phyloP scores from a whole-genome alignment of 2,329 filamentous ascomycete genomes.

The Colletotrichum liriopes region DNA sequence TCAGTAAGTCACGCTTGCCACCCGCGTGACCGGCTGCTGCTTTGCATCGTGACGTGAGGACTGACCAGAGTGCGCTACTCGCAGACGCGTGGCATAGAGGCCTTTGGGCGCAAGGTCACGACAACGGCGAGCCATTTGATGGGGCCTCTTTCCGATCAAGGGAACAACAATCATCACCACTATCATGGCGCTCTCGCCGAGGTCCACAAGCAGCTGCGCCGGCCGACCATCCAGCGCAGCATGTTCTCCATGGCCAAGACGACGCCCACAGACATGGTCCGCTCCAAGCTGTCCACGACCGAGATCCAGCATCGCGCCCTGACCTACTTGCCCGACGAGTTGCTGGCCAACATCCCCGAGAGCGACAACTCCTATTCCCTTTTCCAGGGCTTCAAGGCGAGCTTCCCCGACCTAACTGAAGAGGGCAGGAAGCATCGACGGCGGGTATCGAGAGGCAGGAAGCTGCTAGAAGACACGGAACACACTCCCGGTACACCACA shows the following conservation, averaged over 20 bases:
- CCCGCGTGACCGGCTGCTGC: conserved; percentile 24
- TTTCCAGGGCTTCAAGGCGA: conserved; percentile 97
- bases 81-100: conserved; percentile 89
- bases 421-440: conserved; percentile 80
- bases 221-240: conserved; percentile 87
- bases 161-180: conserved; percentile 66
- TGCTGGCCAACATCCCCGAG: conserved; percentile 91
- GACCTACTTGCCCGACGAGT: conserved; percentile 89
- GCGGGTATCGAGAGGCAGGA: conserved; percentile 81
- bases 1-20: conserved; percentile 50
- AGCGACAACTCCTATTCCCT: conserved; percentile 89
- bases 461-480: conserved; percentile 78
- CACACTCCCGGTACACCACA: conserved; percentile 72
- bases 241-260: conserved; percentile 94
- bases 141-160: conserved; percentile 71
- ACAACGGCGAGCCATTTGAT: conserved; percentile 94
- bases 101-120: conserved; percentile 94
- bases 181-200: conserved; percentile 92
- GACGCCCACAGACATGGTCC: conserved; percentile 93
- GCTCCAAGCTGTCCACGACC: conserved; percentile 88
- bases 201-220: conserved; percentile 89
- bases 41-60: conserved; percentile 43
- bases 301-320: conserved; percentile 97
- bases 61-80: conserved; percentile 34
- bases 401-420: conserved; percentile 80